Base-by-base conservation (phyloP, 2,329 filamentous ascomycete genomes). In the Aspergillus arachidicola region DNA sequence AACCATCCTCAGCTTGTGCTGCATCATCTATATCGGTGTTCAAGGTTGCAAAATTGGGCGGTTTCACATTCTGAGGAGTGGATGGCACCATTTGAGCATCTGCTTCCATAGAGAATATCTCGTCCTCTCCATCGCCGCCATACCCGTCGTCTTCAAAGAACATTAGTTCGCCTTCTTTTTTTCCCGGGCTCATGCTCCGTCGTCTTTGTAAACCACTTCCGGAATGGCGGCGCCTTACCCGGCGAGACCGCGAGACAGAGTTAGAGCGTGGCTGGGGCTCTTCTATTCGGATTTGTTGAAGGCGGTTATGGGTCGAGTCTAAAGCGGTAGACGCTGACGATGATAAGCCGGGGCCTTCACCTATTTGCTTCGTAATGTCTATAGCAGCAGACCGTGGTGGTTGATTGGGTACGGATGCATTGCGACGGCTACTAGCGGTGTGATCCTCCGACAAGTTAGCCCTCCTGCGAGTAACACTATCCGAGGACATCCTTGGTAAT, bases 61-160 rank as follows among this genome's bases (percentile, higher is more conserved):
- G n/a, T n/a, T 63, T 65, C 6, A 53, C 23, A 6, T 56, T 43
- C 14, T 58, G 60, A n/a, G 51, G 11, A 11, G 45, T 60, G 0
- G 66, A 59, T 14, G 67, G 64, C 38, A 67, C 54, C 57, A 61
- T 62, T 12, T 65, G 66, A n/a, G 57, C 60, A 65, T 82, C 81
- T 21, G 87, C 84, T 69, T 91, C 89, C 87, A 91, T 91, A 2
- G 84, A 73, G 69, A 92, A 91, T 7, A 90, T 87, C 38, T 86
- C 84, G 68, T 92, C 90, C 65, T 90, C 90, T 68, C 88, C 88
- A 77, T 94, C 93, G 2, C 88, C 91, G 48, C 89, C 88, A 72
- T 96, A 94, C 26, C 94, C 93, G 32, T 94, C 92, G 69, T 96
- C 92, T 72, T 96, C 93, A 71, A 91, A 94, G 70, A 94, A 97